These are phyloP conservation scores for Haematococcus lacustris DNA, from an alignment of 139 green algal genomes.

Conservation along the genomic window DNA sequence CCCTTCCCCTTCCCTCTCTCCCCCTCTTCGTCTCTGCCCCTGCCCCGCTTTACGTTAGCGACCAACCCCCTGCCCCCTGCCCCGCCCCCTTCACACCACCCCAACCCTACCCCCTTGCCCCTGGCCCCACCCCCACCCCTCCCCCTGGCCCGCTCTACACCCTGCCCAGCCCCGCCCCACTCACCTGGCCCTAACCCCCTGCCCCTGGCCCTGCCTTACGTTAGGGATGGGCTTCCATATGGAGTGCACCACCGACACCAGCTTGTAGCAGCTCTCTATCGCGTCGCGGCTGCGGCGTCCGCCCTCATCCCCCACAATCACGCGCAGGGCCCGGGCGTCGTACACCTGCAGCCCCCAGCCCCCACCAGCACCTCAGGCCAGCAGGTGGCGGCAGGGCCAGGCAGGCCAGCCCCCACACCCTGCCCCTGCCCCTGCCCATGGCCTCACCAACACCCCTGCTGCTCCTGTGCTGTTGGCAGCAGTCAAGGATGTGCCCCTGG, in stretches of 20 bases:
- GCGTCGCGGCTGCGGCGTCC: slow-evolving; percentile 35
- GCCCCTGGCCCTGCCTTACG: not conserved
- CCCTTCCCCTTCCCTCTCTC: too few relatives aligned
- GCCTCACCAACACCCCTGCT: too few relatives aligned
- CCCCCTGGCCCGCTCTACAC: slow-evolving; percentile 78
- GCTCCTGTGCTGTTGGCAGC: too few relatives aligned
- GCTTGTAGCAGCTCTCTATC: slow-evolving; percentile 72
- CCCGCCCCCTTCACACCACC: slow-evolving; percentile 69
- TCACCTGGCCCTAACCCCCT: slow-evolving; percentile 50
- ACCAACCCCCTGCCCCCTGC: slow-evolving; percentile 73
- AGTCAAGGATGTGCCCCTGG: too few relatives aligned
- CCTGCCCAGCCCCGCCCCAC: slow-evolving; percentile 77
- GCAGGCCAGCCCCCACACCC: too few relatives aligned
- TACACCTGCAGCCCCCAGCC: slow-evolving; percentile 83
- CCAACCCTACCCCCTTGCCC: slow-evolving; percentile 72
- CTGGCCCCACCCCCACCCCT: slow-evolving; percentile 26
- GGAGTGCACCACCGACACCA: slow-evolving; percentile 73
- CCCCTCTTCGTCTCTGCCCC: too few relatives aligned
- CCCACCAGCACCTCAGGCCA: too few relatives aligned
- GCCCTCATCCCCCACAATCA: slow-evolving; percentile 81
- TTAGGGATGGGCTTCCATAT: slow-evolving; percentile 66
- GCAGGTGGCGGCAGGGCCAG: too few relatives aligned
- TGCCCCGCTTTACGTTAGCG: not conserved
- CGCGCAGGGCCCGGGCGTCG: slow-evolving; percentile 78
- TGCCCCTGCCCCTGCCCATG: too few relatives aligned